Percentiles rank a stretch among this genome's conserved stretches.
Evolutionary conservation across 1,284 basidiomycete species (phyloP).

Genomic region (Pseudozyma sp.): DNA sequence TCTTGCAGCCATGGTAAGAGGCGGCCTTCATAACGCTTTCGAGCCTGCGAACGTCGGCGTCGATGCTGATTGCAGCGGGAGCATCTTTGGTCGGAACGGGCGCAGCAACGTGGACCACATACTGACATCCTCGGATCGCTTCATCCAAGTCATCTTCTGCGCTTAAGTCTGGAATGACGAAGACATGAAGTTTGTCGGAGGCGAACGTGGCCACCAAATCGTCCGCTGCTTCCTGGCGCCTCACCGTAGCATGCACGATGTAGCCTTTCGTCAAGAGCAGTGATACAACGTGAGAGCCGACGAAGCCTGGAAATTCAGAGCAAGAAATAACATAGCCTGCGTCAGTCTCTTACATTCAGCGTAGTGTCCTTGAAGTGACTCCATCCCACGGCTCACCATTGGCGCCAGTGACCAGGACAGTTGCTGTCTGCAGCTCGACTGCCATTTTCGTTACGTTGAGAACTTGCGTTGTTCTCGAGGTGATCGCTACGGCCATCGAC

Average conservation of each 20-base stretch:
- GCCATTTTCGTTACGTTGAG: too few relatives aligned
- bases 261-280: conserved; percentile 3
- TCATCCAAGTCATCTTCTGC: background rate
- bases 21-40: conserved; percentile 1
- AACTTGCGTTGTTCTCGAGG: too few relatives aligned
- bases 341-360: too few relatives aligned
- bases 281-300: conserved; percentile 10
- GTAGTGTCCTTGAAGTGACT: too few relatives aligned
- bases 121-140: background rate
- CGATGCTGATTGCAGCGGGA: conserved; percentile 1
- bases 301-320: background rate
- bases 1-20: background rate
- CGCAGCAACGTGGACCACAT: conserved; percentile 3
- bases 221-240: conserved; percentile 1
- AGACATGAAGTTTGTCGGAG: conserved; percentile 2
- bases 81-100: conserved; percentile 1
- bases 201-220: background rate
- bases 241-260: conserved; percentile 1
- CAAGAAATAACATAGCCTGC: background rate
- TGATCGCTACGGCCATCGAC: too few relatives aligned
- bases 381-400: background rate
- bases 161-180: conserved; percentile 6
- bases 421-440: too few relatives aligned
- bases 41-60: background rate
- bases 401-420: too few relatives aligned